Evolutionary conservation across 768 basidiomycete genomes (phyloP), one percentile per base, ranked within the genome.

Genomic region (Udeniomyces megalosporus): DNA sequence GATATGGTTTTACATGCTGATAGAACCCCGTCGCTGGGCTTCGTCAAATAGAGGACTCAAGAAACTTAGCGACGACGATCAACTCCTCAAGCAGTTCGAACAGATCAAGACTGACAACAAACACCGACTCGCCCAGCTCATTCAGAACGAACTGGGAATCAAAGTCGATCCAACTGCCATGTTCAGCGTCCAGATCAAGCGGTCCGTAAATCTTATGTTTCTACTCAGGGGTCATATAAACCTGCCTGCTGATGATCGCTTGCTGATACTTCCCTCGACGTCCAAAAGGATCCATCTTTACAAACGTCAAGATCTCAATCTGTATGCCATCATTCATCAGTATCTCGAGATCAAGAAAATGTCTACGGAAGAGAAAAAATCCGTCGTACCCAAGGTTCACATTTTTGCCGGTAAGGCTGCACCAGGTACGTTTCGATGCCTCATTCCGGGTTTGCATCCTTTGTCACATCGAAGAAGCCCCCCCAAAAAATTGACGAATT

Each of bases 401-500:
- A 86, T 99, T 78, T 97, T 99, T 67, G 93, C 89, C 34, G 93
- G 95, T 20, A 62, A 47, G 66, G 96, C 28, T 8, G 93, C 93
- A 0, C 93, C 93, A 44, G 92, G 83, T 62, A n/a, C n/a, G n/a
- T n/a, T n/a, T n/a, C n/a, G n/a, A n/a, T n/a, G n/a, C n/a, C n/a
- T n/a, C n/a, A n/a, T n/a, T n/a, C n/a, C n/a, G n/a, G n/a, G n/a
- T n/a, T n/a, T n/a, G n/a, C n/a, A n/a, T n/a, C n/a, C n/a, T n/a
- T n/a, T n/a, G n/a, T n/a, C n/a, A n/a, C n/a, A n/a, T n/a, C n/a
- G n/a, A n/a, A n/a, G n/a, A n/a, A n/a, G n/a, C n/a, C n/a, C n/a
- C n/a, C n/a, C n/a, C n/a, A n/a, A n/a, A n/a, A n/a, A n/a, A n/a
- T n/a, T n/a, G n/a, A n/a, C n/a, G n/a, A n/a, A n/a, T n/a, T n/a